Conservation (phyloP, 2,329 filamentous ascomycete genomes). For the Calonectria pseudoreteaudii region DNA sequence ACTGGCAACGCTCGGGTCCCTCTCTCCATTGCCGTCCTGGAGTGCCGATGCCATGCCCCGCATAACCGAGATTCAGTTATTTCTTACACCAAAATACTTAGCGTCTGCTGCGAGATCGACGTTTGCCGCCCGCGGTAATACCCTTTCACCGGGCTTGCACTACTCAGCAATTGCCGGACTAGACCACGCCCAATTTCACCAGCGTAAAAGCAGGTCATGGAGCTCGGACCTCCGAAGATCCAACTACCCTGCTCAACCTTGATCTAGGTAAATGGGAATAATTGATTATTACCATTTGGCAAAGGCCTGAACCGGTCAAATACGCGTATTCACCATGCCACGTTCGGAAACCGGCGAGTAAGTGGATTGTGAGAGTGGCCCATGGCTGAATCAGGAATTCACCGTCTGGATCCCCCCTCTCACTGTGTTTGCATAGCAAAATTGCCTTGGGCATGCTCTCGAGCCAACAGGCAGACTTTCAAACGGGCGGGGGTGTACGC, state of each 20-base stretch:
- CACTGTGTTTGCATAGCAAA: conserved; percentile 8
- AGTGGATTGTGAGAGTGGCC: background rate
- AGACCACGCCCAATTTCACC: conserved; percentile 7
- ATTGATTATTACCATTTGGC: background rate
- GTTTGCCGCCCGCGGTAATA: conserved; percentile 43
- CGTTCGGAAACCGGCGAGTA: background rate
- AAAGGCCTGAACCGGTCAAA: background rate
- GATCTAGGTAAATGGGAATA: background rate
- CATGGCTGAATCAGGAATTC: background rate
- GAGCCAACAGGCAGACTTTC: conserved; percentile 10
- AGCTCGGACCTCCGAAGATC: conserved; percentile 5
- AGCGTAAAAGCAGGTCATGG: background rate
- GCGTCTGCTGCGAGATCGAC: conserved; percentile 41
- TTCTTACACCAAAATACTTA: conserved; percentile 26
- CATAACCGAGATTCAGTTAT: conserved; percentile 23
- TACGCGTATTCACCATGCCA: background rate
- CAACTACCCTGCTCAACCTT: background rate
- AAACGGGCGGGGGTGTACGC: conserved; percentile 15
- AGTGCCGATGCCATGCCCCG: conserved; percentile 15
- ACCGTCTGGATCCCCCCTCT: background rate
- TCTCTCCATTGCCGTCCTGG: conserved; percentile 11
- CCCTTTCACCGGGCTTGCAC: conserved; percentile 34
- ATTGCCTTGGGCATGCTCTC: conserved; percentile 9
- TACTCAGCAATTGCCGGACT: conserved; percentile 39
- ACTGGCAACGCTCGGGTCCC: conserved; percentile 13